Conservation (phyloP, 2,329 filamentous ascomycete species). For the Periconia sp. region DNA sequence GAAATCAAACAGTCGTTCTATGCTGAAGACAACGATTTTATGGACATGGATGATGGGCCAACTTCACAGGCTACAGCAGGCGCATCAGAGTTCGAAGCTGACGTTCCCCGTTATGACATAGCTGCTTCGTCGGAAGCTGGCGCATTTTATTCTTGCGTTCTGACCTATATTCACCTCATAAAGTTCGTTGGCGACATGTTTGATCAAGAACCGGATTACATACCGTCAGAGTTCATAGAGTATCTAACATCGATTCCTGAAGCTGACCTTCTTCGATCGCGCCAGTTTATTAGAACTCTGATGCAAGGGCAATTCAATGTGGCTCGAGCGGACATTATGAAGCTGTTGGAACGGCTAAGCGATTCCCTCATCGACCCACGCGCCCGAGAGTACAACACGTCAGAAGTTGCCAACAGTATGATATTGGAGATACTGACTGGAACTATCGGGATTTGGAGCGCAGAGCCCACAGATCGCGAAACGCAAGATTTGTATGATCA, state of each 20-base stretch:
- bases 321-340: constrained; percentile 25
- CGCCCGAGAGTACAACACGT: constrained; percentile 41
- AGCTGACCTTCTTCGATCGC: constrained; percentile 33
- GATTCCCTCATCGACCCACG: constrained; percentile 35
- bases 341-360: constrained; percentile 31
- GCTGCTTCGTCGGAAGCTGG: constrained; percentile 27
- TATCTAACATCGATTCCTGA: constrained; percentile 29
- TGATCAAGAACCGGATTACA: constrained; percentile 10
- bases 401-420: constrained; percentile 41
- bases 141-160: constrained; percentile 33
- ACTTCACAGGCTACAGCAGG: constrained; percentile 60
- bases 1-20: constrained; percentile 36
- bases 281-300: constrained; percentile 29
- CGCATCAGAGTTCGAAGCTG: constrained; percentile 32
- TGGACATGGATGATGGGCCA: constrained; percentile 69
- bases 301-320: constrained; percentile 25
- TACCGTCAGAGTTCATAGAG: constrained; percentile 31
- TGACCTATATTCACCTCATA: constrained; percentile 32
- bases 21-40: constrained; percentile 52
- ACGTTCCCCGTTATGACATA: constrained; percentile 51
- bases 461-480: constrained; percentile 24
- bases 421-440: constrained; percentile 36
- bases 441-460: constrained; percentile 28
- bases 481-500: constrained; percentile 56
- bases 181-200: constrained; percentile 16